Evolutionary conservation across 2,329 filamentous ascomycete genomes (phyloP).

Genomic region (Ophiosphaerella korrae): DNA sequence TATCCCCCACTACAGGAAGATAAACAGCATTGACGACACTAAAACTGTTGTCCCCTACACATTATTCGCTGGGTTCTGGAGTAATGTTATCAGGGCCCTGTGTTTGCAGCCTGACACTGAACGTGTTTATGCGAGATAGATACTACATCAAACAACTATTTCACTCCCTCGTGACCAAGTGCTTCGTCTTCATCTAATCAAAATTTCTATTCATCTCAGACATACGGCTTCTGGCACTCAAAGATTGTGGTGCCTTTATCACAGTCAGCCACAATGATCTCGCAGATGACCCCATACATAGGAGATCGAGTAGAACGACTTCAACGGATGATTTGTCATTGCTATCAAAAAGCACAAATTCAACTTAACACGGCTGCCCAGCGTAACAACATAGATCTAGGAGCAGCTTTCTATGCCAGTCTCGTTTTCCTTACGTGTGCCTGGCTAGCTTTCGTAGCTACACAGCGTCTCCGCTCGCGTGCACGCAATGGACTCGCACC

Average conservation of each 20-base stretch:
- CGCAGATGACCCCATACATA: slow-evolving; percentile 9
- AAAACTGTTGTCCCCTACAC: slow-evolving; percentile 19
- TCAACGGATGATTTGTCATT: background rate
- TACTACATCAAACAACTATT: too few relatives aligned
- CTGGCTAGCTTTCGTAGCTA: slow-evolving; percentile 34
- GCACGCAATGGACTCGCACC: slow-evolving; percentile 4
- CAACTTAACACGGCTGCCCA: slow-evolving; percentile 7
- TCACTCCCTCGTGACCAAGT: background rate
- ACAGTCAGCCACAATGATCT: slow-evolving; percentile 8
- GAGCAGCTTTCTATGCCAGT: slow-evolving; percentile 35
- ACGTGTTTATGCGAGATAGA: background rate
- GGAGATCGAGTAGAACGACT: slow-evolving; percentile 1
- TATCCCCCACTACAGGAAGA: slow-evolving; percentile 18
- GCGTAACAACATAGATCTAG: slow-evolving; percentile 16
- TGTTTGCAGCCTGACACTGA: background rate
- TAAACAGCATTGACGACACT: slow-evolving; percentile 20
- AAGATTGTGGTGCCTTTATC: background rate
- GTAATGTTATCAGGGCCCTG: slow-evolving; percentile 17
- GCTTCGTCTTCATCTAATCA: too few relatives aligned
- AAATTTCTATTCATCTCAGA: background rate
- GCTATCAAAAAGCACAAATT: slow-evolving; percentile 14
- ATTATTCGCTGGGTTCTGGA: background rate
- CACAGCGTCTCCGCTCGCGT: slow-evolving; percentile 33
- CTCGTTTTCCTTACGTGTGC: slow-evolving; percentile 38
- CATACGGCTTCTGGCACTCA: background rate